These are phyloP conservation scores for Synchytrium microbalum DNA, from an alignment of 371 early-diverging fungal species.

Conservation along the genomic window DNA sequence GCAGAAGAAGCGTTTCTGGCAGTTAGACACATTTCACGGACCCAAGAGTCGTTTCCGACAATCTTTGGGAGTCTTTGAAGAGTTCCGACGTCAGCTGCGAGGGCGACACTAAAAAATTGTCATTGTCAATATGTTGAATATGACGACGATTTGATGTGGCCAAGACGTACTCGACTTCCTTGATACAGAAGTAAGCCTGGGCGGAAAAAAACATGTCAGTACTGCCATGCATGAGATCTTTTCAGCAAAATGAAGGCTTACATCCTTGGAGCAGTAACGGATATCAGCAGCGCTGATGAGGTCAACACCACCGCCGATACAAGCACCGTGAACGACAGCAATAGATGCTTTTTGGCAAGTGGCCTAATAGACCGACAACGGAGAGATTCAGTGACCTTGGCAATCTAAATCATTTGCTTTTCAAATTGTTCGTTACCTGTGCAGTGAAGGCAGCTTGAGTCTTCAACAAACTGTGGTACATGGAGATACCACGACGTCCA, in stretches of 20 bases:
- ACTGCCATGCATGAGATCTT: constrained; percentile 6
- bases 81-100: constrained; percentile 77
- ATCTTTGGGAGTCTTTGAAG: constrained; percentile 91
- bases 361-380: constrained; percentile 64
- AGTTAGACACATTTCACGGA: constrained; percentile 82
- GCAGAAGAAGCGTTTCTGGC: constrained; percentile 64
- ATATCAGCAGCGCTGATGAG: constrained; percentile 87
- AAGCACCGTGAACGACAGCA: constrained; percentile 76
- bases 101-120: constrained; percentile 83
- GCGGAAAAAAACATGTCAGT: neutral
- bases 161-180: constrained; percentile 78
- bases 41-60: constrained; percentile 83
- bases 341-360: constrained; percentile 81
- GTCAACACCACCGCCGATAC: constrained; percentile 63
- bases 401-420: no score
- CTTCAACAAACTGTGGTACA: neutral
- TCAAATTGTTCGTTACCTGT: neutral
- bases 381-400: no score
- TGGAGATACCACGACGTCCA: neutral
- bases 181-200: constrained; percentile 67
- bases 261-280: constrained; percentile 70
- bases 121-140: no score
- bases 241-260: constrained; percentile 74
- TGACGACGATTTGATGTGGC: no score
- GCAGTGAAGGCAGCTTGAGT: constrained; percentile 25